Conservation (phyloP, 768 basidiomycete species). For the Phlebiopsis gigantea region DNA sequence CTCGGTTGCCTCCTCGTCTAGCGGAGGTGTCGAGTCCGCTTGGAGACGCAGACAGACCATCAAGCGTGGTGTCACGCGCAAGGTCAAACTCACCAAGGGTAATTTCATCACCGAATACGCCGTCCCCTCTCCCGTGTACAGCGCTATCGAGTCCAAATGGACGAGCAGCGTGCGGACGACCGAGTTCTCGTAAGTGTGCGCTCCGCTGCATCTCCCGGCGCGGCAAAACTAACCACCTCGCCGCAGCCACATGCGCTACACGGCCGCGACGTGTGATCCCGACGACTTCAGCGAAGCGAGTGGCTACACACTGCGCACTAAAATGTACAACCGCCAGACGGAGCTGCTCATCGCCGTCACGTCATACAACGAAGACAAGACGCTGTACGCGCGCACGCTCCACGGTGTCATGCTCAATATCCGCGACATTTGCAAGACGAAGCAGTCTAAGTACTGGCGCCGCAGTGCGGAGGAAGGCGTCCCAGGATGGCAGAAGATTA, state of each 20-base stretch:
- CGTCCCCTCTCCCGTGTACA: slow-evolving; percentile 79
- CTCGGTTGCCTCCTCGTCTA: slow-evolving; percentile 31
- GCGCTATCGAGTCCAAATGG: slow-evolving; percentile 80
- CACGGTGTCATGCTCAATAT: slow-evolving; percentile 98
- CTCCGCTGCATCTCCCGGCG: slow-evolving; percentile 3
- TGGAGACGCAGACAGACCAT: slow-evolving; percentile 83
- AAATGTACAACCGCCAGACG: slow-evolving; percentile 83
- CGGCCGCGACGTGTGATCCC: slow-evolving; percentile 86
- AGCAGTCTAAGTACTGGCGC: slow-evolving; percentile 90
- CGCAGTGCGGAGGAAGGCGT: slow-evolving; percentile 76
- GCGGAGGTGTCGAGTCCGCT: slow-evolving; percentile 31
- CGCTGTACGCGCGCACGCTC: slow-evolving; percentile 83
- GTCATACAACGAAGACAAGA: slow-evolving; percentile 91
- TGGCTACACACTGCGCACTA: slow-evolving; percentile 83
- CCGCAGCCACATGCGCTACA: slow-evolving; percentile 85
- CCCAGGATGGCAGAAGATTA: slow-evolving; percentile 88
- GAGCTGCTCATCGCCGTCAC: slow-evolving; percentile 94
- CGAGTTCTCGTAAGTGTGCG: slow-evolving; percentile 77
- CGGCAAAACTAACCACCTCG: not conserved
- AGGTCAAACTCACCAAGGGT: slow-evolving; percentile 89
- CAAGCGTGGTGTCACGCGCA: slow-evolving; percentile 89
- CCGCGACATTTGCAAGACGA: slow-evolving; percentile 94
- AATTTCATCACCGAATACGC: slow-evolving; percentile 89
- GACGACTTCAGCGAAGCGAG: slow-evolving; percentile 78
- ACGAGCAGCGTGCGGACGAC: slow-evolving; percentile 57